Evolutionary conservation across 495 filamentous ascomycete species (phyloP), one percentile per base, ranked within the genome.

Genomic region (Astrothelium macrocarpum): DNA sequence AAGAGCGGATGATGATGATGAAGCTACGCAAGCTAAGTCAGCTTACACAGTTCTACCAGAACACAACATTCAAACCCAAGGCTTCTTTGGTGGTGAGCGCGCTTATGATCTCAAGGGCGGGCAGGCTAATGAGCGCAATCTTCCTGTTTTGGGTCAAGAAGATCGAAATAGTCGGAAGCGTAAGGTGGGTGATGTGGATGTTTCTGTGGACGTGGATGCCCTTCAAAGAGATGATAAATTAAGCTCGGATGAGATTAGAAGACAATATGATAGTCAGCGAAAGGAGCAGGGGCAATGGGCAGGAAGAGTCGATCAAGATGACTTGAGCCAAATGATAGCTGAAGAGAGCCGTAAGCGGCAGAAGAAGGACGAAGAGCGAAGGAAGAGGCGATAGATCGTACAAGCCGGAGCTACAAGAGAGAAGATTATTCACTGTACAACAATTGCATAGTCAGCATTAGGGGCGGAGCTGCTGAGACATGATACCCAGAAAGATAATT

Each of bases 251-350:
- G 81, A 80, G 36, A 71, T 90, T 60, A 80, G 85, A 77, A 81
- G 84, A 67, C 78, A 85, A 71, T 98, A 92, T 68, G 92, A 97
- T 65, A 82, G 84, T 12, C 80, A 88, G 65, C 82, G 85, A 71
- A 82, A 89, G 66, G 85, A 89, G 71, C 84, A 92, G 65, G 82
- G 87, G 18, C 81, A 86, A 65, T 94, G 90, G 85, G 84, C 82
- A 12, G 90, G 60, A 31, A 62, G 58, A 58, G 68, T 76, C 53
- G 72, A 92, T 74, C 89, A 96, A 73, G 94, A 97, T 70, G 94
- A 96, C 73, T 75, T 98, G 59, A 95, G 87, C 72, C 88, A 95
- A 71, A 96, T 98, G 93, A 96, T 97, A 79, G 91, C 90, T 34
- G 86, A 87, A 66, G 94, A 97, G 76, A 91, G 86, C 72, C 82